These are phyloP conservation scores for Sporothrix inflata DNA, from an alignment of 2,329 filamentous ascomycete species.

Conservation along the genomic window DNA sequence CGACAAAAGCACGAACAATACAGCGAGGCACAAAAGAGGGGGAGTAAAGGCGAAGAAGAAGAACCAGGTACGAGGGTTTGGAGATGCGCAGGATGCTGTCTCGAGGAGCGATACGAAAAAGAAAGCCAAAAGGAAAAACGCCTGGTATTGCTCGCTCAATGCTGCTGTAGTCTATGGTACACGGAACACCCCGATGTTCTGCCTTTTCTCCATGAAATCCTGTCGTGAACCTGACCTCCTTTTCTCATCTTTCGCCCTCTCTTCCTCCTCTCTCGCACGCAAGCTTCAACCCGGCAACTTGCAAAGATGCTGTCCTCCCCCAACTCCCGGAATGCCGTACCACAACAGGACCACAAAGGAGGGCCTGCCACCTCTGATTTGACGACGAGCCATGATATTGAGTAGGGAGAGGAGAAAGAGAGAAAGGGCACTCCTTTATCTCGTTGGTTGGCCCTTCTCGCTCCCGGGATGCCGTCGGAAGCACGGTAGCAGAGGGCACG, in stretches of 20 bases:
- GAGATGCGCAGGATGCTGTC: not conserved
- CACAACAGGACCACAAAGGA: not conserved
- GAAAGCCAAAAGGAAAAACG: not conserved
- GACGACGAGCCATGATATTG: slow-evolving; percentile 1
- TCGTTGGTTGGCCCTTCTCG: not conserved
- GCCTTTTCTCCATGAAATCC: not conserved
- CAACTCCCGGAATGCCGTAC: not conserved
- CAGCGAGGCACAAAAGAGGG: not conserved
- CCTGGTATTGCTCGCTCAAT: slow-evolving; percentile 13
- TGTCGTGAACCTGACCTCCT: not conserved
- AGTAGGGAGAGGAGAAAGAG: no score
- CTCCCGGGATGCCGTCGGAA: not conserved
- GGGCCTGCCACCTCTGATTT: not conserved
- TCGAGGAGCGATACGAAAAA: not conserved
- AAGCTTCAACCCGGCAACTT: not conserved
- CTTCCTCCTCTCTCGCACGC: not conserved
- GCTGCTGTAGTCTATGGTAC: slow-evolving; percentile 6
- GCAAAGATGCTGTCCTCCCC: not conserved
- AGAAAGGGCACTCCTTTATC: not conserved
- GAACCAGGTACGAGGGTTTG: not conserved
- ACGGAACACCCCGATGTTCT: not conserved
- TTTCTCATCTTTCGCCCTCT: not conserved
- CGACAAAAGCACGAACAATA: slow-evolving; percentile 1
- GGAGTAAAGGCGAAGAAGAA: not conserved
- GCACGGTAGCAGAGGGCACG: slow-evolving; percentile 3